Base-by-base conservation (phyloP, 768 basidiomycete species). In the Boletus speciosus region DNA sequence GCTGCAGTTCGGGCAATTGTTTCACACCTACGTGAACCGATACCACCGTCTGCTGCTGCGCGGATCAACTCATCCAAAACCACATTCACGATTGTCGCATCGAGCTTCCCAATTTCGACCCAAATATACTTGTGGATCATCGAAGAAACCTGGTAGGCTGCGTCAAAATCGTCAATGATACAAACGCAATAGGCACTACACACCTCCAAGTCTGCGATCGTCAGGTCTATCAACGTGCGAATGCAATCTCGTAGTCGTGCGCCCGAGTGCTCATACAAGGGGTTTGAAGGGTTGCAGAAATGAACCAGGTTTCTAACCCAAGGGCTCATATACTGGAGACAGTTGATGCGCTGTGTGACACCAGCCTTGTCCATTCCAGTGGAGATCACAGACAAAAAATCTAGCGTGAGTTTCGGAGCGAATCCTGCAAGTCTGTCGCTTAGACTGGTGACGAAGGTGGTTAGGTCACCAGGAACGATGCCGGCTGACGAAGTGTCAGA, bases 341-440 rank as follows among this genome's bases (percentile, higher is more conserved):
- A 92, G 55, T 79, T 81, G 38, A 90, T 82, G 37, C 85, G 84
- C 45, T 88, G 85, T 1, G 73, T 64, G 3, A 71, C 62, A 23
- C 66, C 65, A 12, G 73, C 69, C 60, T 73, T 76, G 71, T 77
- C 63, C 76, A 90, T 82, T 3, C 84, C 81, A 0, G 79, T 79
- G 32, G 82, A 82, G 29, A 94, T 89, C 69, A 94, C 93, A n/a
- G 85, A 82, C 49, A 95, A 75, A 70, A 96, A 91, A 69, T 96
- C 93, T 16, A 96, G 74, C 0, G 93, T 94, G 32, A 96, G 74
- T 34, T 90, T 82, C 11, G 93, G 92, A n/a, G 81, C 82, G 61
- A 85, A 85, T 2, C 74, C 76, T 3, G 91, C 83, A 15, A 93
- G 71, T 40, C 79, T 81, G 55, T 88, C 88, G 68, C 90, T 93